phyloP scores from a whole-genome alignment of 1,139 yeast species.

The Hemisphaericaspora subhashii region DNA sequence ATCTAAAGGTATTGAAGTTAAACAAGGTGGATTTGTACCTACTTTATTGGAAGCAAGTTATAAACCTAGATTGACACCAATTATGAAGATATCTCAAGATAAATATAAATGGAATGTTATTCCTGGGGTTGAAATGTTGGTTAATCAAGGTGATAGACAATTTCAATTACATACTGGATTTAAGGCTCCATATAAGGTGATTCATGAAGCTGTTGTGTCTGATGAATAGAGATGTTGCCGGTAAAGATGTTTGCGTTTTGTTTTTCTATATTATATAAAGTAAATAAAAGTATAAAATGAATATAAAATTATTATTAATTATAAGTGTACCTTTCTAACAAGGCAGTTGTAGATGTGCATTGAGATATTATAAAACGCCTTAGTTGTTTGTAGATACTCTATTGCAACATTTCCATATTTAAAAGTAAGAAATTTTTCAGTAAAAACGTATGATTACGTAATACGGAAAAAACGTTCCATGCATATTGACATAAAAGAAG shows the following conservation, averaged over 20 bases:
- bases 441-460: too few relatives aligned
- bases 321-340: too few relatives aligned
- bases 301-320: too few relatives aligned
- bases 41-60: conserved; percentile 88
- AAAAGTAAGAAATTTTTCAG: too few relatives aligned
- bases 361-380: too few relatives aligned
- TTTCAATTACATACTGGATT: conserved; percentile 77
- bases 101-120: conserved; percentile 67
- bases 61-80: conserved; percentile 81
- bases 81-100: conserved; percentile 72
- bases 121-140: conserved; percentile 89
- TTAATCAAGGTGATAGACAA: conserved; percentile 89
- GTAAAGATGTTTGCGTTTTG: too few relatives aligned
- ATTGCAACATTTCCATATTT: too few relatives aligned
- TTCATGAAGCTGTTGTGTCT: conserved; percentile 57
- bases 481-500: too few relatives aligned
- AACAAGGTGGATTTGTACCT: conserved; percentile 41
- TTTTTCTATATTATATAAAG: not conserved
- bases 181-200: conserved; percentile 58
- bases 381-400: too few relatives aligned
- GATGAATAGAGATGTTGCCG: conserved; percentile 14
- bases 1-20: conserved; percentile 30
- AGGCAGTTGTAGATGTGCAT: too few relatives aligned
- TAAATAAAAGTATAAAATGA: too few relatives aligned
- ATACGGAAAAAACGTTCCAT: too few relatives aligned